Base-by-base conservation (phyloP, 139 green algal species). In the Coelastrella sp. region DNA sequence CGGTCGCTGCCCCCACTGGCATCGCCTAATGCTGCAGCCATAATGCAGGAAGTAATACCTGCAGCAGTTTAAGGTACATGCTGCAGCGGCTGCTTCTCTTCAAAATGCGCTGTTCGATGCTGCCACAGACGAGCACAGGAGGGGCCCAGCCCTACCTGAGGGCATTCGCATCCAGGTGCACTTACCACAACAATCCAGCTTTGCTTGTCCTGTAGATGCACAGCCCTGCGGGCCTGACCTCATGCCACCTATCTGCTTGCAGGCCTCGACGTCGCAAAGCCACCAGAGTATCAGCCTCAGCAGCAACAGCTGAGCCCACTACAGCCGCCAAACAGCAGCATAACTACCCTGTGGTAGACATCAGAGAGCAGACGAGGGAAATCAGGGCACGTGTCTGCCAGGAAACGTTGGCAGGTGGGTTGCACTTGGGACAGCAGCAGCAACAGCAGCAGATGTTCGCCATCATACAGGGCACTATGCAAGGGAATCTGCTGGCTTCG, bases 351-450 rank as follows among this genome's bases (percentile, higher is more conserved):
- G 22, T 60, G 11, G 80, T 86, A 13, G 80, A 86, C 11, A 76
- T 86, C 10, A 86, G 61, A 47, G 7, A 86, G 60, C 80, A 86
- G 22, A 76, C 59, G 11, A 86, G 22, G 80, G 80, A 85, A 54
- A 61, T 85, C 56, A 66, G 80, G 80, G 80, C 80, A 5, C 58
- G 80, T 7, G 59, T 85, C 7, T 85, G 80, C 58, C 19, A 56
- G 20, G 80, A 85, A 22, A 73, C 58, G 4, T 22, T 85, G 23
- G 80, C 80, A 73, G 80, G 80, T 73, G 32, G 32, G 32, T 47
- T 47, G 32, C 32, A 47, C 32, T 47, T 47, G 32, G 32, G 32
- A 47, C 32, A 47, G 32, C 32, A 47, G 32, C 32, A 47, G 32
- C 32, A 47, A 47, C 32, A 47, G 32, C 32, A 47, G 32, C 32